phyloP scores from a whole-genome alignment of 768 basidiomycete genomes.

The Podaxis sp. region DNA sequence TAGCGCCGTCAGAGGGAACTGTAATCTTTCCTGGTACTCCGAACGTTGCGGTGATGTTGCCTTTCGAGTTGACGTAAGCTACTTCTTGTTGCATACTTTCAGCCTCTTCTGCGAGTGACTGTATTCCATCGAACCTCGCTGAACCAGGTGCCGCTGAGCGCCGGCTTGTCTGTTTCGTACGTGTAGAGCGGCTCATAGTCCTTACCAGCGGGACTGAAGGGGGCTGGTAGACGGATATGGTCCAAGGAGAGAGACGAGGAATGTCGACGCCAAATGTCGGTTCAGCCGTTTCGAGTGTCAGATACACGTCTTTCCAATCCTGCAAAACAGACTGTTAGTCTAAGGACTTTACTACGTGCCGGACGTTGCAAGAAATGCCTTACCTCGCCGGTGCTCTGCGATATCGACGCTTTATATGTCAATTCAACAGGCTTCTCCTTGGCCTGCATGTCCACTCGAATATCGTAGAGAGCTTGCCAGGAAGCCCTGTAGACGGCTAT shows the following conservation, averaged over 20 bases:
- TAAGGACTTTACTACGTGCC: not conserved
- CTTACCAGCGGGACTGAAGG: not conserved
- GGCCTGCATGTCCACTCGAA: constrained; percentile 40
- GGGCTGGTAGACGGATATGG: constrained; percentile 25
- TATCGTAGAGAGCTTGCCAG: constrained; percentile 41
- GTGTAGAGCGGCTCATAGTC: not conserved
- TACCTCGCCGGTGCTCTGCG: constrained; percentile 42
- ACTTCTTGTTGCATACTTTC: constrained; percentile 20
- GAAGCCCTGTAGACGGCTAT: constrained; percentile 34
- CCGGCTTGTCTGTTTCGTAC: not conserved
- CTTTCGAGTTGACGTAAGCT: constrained; percentile 32
- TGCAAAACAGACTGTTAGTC: constrained; percentile 14
- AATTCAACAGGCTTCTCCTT: constrained; percentile 36
- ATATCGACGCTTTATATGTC: constrained; percentile 39
- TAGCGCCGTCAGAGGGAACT: constrained; percentile 37
- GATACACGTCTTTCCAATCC: constrained; percentile 41
- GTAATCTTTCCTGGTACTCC: constrained; percentile 38
- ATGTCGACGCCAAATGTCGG: constrained; percentile 39
- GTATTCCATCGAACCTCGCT: too few relatives aligned
- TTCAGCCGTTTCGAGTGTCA: constrained; percentile 41
- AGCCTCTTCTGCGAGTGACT: not conserved
- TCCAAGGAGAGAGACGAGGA: constrained; percentile 37
- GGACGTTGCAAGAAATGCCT: not conserved
- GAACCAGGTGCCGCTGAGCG: not conserved
- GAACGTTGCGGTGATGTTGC: constrained; percentile 39